These are phyloP conservation scores for Dothistroma septosporum DNA, from an alignment of 2,329 filamentous ascomycete species.

Conservation along the genomic window DNA sequence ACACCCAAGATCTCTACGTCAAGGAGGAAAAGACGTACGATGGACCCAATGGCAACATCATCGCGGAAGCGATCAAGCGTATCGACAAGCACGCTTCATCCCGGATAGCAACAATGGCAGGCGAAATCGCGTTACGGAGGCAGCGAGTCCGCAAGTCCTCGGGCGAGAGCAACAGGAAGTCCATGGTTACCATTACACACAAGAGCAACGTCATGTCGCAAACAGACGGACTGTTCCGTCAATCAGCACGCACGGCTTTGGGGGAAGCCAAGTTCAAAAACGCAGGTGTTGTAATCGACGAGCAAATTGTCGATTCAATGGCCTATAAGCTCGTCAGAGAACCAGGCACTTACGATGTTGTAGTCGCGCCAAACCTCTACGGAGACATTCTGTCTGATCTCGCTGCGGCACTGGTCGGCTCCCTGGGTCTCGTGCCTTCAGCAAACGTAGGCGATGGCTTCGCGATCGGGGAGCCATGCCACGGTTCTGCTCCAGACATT, in stretches of 20 bases:
- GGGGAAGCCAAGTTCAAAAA: conserved; percentile 59
- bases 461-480: conserved; percentile 96
- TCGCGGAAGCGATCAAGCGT: conserved; percentile 92
- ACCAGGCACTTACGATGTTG: conserved; percentile 91
- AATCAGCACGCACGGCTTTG: conserved; percentile 70
- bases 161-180: conserved; percentile 58
- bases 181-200: conserved; percentile 93
- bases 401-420: conserved; percentile 88
- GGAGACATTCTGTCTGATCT: conserved; percentile 95
- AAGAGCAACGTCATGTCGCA: conserved; percentile 97
- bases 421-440: conserved; percentile 83
- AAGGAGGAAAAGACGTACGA: conserved; percentile 89
- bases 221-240: conserved; percentile 92
- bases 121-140: conserved; percentile 84
- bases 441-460: conserved; percentile 94
- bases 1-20: conserved; percentile 97
- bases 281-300: conserved; percentile 64
- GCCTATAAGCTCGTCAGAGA: conserved; percentile 99
- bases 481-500: conserved; percentile 93
- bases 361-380: conserved; percentile 95
- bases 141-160: conserved; percentile 68
- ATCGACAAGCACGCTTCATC: conserved; percentile 81
- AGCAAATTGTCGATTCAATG: conserved; percentile 99
- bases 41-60: conserved; percentile 67
- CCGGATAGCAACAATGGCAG: conserved; percentile 88